Evolutionary conservation across 306 rosid species (phyloP).

Genomic region (Morella rubra): DNA sequence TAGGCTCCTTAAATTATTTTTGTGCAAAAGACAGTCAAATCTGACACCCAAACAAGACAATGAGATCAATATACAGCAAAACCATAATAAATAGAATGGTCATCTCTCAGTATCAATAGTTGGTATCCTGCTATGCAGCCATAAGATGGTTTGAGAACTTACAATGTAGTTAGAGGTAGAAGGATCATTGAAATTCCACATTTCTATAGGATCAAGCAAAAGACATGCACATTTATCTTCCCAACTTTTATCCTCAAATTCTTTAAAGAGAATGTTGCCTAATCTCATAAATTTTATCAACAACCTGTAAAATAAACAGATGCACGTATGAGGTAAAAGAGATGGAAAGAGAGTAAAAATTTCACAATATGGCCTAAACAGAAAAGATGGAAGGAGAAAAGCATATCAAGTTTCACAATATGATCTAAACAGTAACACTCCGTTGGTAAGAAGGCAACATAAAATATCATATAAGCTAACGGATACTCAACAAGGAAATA

Average conservation of each 20-base stretch:
- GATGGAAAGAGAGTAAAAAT: neutral
- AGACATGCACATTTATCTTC: constrained; percentile 71
- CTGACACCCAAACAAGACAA: neutral
- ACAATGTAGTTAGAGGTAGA: constrained; percentile 81
- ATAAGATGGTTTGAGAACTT: constrained; percentile 38
- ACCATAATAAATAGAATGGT: neutral
- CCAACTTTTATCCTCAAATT: constrained; percentile 58
- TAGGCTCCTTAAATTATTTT: neutral
- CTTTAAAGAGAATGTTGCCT: constrained; percentile 50
- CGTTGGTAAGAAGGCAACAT: neutral
- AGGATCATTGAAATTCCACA: constrained; percentile 81
- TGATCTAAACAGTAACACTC: neutral
- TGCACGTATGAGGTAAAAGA: constrained; percentile 20
- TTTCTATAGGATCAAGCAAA: constrained; percentile 68
- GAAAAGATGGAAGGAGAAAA: neutral
- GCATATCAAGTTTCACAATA: neutral
- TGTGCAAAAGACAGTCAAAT: neutral
- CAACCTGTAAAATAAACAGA: constrained; percentile 53
- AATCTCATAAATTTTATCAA: constrained; percentile 76
- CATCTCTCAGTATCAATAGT: neutral
- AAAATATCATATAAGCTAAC: neutral
- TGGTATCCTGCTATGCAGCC: neutral
- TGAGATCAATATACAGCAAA: neutral
- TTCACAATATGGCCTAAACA: constrained; percentile 1
- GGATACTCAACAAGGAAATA: neutral